These are phyloP conservation scores for Ogataea dorogensis DNA, from an alignment of 805 yeast genomes.

Conservation along the genomic window DNA sequence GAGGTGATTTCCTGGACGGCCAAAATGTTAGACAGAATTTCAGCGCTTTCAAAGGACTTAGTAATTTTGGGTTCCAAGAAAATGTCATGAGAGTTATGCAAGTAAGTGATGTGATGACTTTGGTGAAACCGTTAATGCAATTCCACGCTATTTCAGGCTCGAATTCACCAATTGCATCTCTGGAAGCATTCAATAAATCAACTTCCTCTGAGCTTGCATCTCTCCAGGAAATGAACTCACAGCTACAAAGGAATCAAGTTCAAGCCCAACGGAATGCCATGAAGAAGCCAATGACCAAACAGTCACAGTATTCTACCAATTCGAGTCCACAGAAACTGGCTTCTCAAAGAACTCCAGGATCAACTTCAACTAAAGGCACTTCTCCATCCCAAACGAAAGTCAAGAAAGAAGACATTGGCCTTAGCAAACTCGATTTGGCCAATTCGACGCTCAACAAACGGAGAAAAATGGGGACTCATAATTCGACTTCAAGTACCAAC, in stretches of 20 bases:
- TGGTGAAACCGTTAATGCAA: slow-evolving; percentile 60
- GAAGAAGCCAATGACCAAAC: slow-evolving; percentile 20
- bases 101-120: slow-evolving; percentile 75
- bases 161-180: slow-evolving; percentile 50
- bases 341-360: neutral
- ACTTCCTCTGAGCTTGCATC: slow-evolving; percentile 20
- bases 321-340: slow-evolving; percentile 17
- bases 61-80: slow-evolving; percentile 62
- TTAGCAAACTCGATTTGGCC: slow-evolving; percentile 32
- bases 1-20: slow-evolving; percentile 28
- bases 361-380: slow-evolving; percentile 1
- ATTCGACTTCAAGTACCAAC: neutral
- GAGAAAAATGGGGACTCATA: slow-evolving; percentile 24
- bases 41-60: slow-evolving; percentile 44
- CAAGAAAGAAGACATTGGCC: slow-evolving; percentile 15
- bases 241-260: slow-evolving; percentile 29
- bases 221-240: slow-evolving; percentile 19
- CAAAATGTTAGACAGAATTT: slow-evolving; percentile 19
- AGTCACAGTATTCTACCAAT: slow-evolving; percentile 14
- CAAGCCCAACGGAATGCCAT: slow-evolving; percentile 18
- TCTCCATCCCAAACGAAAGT: slow-evolving; percentile 6
- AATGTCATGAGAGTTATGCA: slow-evolving; percentile 70
- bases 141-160: slow-evolving; percentile 45
- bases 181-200: slow-evolving; percentile 45
- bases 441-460: slow-evolving; percentile 37